Conservation (phyloP, 345 rosid genomes). For the Syzygium aromaticum region DNA sequence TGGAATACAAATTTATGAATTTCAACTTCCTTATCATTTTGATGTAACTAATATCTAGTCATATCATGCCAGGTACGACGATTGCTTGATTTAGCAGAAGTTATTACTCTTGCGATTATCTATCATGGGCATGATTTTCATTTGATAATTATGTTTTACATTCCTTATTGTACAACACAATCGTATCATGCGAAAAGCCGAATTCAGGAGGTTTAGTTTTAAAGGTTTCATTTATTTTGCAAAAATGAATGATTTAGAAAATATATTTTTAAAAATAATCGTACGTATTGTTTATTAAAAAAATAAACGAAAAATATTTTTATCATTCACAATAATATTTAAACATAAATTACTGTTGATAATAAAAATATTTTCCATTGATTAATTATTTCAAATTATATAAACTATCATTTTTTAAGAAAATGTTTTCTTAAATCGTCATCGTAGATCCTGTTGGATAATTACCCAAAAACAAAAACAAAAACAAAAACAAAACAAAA, state of each 20-base stretch:
- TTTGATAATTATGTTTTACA: background rate
- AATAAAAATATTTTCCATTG: background rate
- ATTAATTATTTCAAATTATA: background rate
- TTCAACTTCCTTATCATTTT: background rate
- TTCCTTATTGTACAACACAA: background rate
- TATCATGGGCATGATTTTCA: background rate
- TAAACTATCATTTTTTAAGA: accelerated
- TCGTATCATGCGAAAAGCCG: background rate
- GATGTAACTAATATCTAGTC: background rate
- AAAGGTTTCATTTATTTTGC: background rate
- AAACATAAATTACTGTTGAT: background rate
- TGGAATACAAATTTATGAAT: background rate
- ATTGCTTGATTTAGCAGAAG: background rate
- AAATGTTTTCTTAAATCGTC: no score
- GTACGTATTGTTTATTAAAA: no score
- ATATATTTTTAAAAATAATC: background rate
- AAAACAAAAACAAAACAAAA: no score
- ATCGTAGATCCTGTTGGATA: background rate
- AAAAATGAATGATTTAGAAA: background rate
- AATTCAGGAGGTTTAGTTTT: background rate
- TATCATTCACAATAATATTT: accelerated
- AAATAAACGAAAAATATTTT: background rate
- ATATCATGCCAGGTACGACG: background rate
- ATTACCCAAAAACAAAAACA: background rate
- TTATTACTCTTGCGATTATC: background rate